Conservation (phyloP, 139 green algal genomes). For the Axilococcus clingmanii region DNA sequence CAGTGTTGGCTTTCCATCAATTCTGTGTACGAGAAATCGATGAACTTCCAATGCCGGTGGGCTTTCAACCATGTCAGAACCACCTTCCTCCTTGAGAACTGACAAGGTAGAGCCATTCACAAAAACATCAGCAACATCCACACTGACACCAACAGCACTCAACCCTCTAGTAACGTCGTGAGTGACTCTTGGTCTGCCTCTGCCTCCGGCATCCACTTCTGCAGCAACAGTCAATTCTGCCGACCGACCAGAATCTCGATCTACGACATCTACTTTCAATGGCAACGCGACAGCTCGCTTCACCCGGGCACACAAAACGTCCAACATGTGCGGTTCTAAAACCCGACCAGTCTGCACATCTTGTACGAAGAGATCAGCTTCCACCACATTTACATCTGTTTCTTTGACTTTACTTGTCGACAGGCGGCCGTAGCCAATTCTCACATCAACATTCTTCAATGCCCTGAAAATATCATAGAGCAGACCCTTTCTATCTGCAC, state of each 20-base stretch:
- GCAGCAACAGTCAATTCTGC: slow-evolving; percentile 52
- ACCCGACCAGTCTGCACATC: slow-evolving; percentile 24
- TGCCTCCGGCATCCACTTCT: slow-evolving; percentile 45
- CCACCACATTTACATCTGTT: slow-evolving; percentile 1
- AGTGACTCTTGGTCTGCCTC: slow-evolving; percentile 54
- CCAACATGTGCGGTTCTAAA: slow-evolving; percentile 22
- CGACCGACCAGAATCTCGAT: slow-evolving; percentile 22
- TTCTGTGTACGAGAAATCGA: slow-evolving; percentile 38
- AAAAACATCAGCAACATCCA: slow-evolving; percentile 35
- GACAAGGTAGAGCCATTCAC: not conserved
- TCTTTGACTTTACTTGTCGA: slow-evolving; percentile 5
- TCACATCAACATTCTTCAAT: slow-evolving; percentile 58
- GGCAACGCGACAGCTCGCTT: slow-evolving; percentile 30
- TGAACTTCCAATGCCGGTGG: slow-evolving; percentile 30
- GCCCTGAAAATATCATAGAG: slow-evolving; percentile 64
- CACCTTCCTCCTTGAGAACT: not conserved
- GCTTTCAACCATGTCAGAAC: not conserved
- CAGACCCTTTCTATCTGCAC: slow-evolving; percentile 66
- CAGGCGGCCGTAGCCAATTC: slow-evolving; percentile 52
- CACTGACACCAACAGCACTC: slow-evolving; percentile 18
- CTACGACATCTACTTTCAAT: slow-evolving; percentile 36
- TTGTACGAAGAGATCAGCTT: slow-evolving; percentile 54
- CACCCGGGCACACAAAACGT: slow-evolving; percentile 27
- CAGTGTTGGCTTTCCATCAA: not conserved
- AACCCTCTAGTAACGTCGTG: slow-evolving; percentile 62